Evolutionary conservation across 106 monocot genomes (phyloP).

Genomic region (Agapanthus africanus): DNA sequence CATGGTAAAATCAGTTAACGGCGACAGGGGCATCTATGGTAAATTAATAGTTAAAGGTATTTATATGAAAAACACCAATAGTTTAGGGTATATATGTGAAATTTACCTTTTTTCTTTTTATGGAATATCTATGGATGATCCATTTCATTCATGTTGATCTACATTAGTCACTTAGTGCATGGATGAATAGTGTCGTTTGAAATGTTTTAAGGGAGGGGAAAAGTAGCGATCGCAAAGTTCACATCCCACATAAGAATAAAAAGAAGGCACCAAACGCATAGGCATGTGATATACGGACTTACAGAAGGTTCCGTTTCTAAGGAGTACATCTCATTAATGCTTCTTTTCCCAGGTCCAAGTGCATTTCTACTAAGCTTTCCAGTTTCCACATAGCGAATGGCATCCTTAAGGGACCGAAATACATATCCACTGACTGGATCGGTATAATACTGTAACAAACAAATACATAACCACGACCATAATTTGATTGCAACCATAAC

Average conservation of each 20-base stretch:
- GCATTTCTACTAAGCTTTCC: slow-evolving; percentile 27
- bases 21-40: too few species aligned
- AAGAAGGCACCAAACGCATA: background rate
- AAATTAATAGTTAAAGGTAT: too few species aligned
- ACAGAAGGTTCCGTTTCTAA: slow-evolving; percentile 19
- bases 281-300: background rate
- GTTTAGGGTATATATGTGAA: too few species aligned
- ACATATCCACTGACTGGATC: slow-evolving; percentile 38
- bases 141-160: background rate
- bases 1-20: too few species aligned
- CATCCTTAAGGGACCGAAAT: slow-evolving; percentile 38
- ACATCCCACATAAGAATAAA: background rate
- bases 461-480: background rate
- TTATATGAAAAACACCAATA: too few species aligned
- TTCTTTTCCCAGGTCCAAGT: slow-evolving; percentile 10
- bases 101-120: too few species aligned
- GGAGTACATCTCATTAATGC: slow-evolving; percentile 6
- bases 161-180: background rate
- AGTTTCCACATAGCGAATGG: slow-evolving; percentile 20
- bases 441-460: slow-evolving; percentile 35
- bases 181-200: too few species aligned
- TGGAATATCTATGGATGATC: background rate
- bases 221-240: background rate
- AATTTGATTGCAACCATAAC: background rate
- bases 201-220: background rate